Conservation (phyloP, 768 basidiomycete genomes). For the Lenzites betulinus region DNA sequence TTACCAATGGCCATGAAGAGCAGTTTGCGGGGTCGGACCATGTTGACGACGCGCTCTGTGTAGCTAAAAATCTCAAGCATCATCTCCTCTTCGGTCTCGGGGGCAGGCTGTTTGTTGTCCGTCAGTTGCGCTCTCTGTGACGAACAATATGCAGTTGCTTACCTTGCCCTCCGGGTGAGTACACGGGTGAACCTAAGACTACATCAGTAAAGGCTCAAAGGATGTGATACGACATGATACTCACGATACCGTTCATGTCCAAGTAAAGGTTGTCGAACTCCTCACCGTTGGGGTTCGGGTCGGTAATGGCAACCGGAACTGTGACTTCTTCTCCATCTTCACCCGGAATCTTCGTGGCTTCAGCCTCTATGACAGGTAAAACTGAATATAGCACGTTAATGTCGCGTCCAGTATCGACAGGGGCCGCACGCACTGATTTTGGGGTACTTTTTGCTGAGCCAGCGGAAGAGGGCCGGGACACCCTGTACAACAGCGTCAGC, state of each 20-base stretch:
- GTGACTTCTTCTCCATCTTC: conserved; percentile 66
- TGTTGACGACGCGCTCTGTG: conserved; percentile 95
- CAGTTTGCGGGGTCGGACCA: conserved; percentile 92
- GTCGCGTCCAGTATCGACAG: not conserved
- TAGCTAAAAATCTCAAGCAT: conserved; percentile 97
- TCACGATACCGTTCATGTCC: conserved; percentile 98
- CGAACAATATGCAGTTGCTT: conserved; percentile 17
- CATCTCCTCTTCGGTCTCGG: conserved; percentile 99
- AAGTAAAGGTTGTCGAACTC: conserved; percentile 98
- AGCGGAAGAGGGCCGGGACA: conserved; percentile 97
- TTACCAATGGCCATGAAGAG: conserved; percentile 98
- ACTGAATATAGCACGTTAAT: conserved; percentile 43
- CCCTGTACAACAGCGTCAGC: conserved; percentile 52
- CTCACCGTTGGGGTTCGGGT: conserved; percentile 89
- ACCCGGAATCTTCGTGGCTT: conserved; percentile 67
- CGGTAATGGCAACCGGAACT: conserved; percentile 77
- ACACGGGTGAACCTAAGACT: conserved; percentile 87
- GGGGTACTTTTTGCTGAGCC: conserved; percentile 98
- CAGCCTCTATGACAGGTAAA: conserved; percentile 81
- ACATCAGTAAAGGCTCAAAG: not conserved
- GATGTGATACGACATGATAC: conserved; percentile 32
- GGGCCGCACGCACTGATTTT: conserved; percentile 73
- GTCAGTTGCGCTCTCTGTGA: not conserved
- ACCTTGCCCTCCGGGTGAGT: conserved; percentile 98
- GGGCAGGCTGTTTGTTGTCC: conserved; percentile 66